phyloP scores from a whole-genome alignment of 2,329 filamentous ascomycete genomes.

The Colletotrichum incanum region DNA sequence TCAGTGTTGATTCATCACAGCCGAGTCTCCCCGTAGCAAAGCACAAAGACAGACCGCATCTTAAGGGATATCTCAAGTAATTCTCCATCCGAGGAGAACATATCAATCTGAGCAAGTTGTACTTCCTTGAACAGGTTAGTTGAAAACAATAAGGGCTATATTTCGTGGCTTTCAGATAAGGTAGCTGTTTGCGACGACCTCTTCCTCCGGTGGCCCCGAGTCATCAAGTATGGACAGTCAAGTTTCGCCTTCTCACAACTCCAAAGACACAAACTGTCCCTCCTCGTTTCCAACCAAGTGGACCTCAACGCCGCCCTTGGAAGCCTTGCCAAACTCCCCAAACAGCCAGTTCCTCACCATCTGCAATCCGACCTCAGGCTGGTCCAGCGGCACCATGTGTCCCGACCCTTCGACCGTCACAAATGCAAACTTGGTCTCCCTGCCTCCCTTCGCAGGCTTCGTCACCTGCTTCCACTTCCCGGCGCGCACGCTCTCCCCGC shows the following conservation, averaged over 20 bases:
- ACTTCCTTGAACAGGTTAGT: background rate
- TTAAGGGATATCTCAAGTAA: no score
- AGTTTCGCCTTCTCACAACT: background rate
- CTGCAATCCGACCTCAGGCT: constrained; percentile 40
- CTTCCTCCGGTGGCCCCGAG: background rate
- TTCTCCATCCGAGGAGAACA: no score
- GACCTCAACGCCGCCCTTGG: constrained; percentile 2
- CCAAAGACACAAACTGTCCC: constrained; percentile 16
- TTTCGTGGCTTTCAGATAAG: background rate
- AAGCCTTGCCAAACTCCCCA: constrained; percentile 24
- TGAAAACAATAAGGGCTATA: no score
- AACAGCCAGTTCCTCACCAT: constrained; percentile 45
- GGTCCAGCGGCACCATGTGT: constrained; percentile 55
- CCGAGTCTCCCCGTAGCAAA: no score
- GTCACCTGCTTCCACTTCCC: constrained; percentile 37
- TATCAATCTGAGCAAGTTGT: background rate
- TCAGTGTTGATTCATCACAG: no score
- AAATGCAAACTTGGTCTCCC: constrained; percentile 43
- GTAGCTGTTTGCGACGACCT: background rate
- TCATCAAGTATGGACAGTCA: background rate
- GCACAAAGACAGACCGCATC: no score
- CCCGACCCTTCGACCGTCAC: constrained; percentile 56
- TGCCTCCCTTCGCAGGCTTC: constrained; percentile 8
- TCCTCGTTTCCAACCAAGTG: background rate
- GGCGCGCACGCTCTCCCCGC: constrained; percentile 23